These are phyloP conservation scores for Starmerella asiatica DNA, from an alignment of 805 yeast genomes.

Conservation along the genomic window DNA sequence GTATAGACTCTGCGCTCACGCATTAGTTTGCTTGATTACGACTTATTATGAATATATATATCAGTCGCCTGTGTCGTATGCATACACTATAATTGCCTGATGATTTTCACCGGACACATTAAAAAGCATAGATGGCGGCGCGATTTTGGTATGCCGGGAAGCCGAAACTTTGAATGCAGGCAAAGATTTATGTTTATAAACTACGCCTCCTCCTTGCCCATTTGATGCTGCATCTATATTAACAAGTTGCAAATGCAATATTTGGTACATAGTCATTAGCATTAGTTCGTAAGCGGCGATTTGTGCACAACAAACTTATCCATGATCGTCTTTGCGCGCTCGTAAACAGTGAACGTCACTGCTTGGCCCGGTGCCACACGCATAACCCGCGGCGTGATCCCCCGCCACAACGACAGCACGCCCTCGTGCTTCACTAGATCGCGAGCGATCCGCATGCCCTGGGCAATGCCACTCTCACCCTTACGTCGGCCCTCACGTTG, in stretches of 20 bases:
- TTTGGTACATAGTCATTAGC: not conserved
- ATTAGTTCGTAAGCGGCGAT: conserved; percentile 2
- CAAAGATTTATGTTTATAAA: too few relatives aligned
- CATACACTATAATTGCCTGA: too few relatives aligned
- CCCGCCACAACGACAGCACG: conserved; percentile 75
- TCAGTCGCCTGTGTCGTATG: too few relatives aligned
- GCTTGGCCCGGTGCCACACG: conserved; percentile 99
- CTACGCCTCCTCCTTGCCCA: too few relatives aligned
- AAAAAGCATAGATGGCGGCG: too few relatives aligned
- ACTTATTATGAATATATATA: too few relatives aligned
- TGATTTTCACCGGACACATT: too few relatives aligned
- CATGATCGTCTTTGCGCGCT: conserved; percentile 60
- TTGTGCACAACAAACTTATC: conserved; percentile 22
- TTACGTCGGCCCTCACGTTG: conserved; percentile 67
- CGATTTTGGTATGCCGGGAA: not conserved
- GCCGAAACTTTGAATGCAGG: not conserved
- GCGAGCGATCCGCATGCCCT: conserved; percentile 67
- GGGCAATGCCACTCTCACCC: conserved; percentile 54
- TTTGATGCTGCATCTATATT: not conserved
- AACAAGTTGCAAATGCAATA: not conserved
- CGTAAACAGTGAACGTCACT: conserved; percentile 94
- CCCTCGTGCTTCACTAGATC: conserved; percentile 86
- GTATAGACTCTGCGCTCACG: too few relatives aligned
- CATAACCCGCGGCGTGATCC: conserved; percentile 97
- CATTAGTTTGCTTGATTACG: too few relatives aligned